A percentile compares a stretch with the other conserved stretches of the same genome.
Conservation (phyloP, 352 stramenopile species). For the Phytophthora tubulina region DNA sequence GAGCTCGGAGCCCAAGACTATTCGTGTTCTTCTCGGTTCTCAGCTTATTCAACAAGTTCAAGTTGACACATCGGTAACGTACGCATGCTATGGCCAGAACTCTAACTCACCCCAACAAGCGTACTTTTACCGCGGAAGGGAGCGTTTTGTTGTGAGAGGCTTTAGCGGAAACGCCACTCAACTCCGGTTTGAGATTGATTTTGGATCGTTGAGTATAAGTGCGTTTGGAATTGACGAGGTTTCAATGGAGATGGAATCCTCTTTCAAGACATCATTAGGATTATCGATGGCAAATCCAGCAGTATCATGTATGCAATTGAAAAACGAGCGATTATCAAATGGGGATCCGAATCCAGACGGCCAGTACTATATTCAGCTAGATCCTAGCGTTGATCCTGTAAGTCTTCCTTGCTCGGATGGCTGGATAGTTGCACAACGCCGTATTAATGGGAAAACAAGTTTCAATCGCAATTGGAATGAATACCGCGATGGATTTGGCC, state of each 20-base stretch:
- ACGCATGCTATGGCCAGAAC: constrained; percentile 52
- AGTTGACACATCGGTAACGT: constrained; percentile 50
- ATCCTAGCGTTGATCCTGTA: constrained; percentile 33
- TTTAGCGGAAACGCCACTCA: constrained; percentile 50
- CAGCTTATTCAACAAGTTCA: constrained; percentile 51
- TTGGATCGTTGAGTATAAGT: constrained; percentile 48
- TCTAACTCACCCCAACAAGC: constrained; percentile 17
- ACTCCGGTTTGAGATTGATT: constrained; percentile 57
- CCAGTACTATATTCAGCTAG: constrained; percentile 60
- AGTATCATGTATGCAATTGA: constrained; percentile 62
- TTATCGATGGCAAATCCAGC: constrained; percentile 56
- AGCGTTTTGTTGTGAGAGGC: constrained; percentile 52
- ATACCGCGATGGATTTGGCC: constrained; percentile 64
- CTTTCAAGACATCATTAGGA: constrained; percentile 56
- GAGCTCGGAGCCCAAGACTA: constrained; percentile 47
- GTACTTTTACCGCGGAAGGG: constrained; percentile 50
- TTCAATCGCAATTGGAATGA: constrained; percentile 75
- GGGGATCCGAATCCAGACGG: constrained; percentile 66
- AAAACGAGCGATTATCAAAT: constrained; percentile 43
- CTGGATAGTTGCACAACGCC: constrained; percentile 65
- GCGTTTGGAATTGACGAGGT: constrained; percentile 73
- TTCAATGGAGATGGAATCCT: constrained; percentile 70
- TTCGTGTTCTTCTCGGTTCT: constrained; percentile 58
- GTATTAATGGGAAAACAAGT: constrained; percentile 54
- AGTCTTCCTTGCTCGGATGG: constrained; percentile 61